Evolutionary conservation across 805 yeast genomes (phyloP), one percentile per base, ranked within the genome.

Genomic region (Wickerhamiella musiphila): DNA sequence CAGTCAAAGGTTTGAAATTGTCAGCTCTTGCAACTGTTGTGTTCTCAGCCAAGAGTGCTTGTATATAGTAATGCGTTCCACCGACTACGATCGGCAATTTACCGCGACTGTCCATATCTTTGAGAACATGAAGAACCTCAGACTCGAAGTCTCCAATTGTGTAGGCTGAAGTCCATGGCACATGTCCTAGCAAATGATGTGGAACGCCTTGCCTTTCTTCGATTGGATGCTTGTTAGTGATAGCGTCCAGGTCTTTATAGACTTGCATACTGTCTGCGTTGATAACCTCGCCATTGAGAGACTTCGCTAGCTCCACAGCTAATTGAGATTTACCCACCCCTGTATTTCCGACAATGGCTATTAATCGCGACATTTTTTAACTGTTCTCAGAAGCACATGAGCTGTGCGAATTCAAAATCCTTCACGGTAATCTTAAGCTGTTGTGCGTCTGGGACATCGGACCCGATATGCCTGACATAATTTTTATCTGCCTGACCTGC

Each of bases 181-280:
- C 68, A 52, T 82, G 92, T 43, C 90, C 73, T 70, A 90, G 73
- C 1, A 90, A 73, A 58, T 84, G 94, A 48, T 90, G 98, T 0
- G 70, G 65, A 0, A 90, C 48, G 0, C 82, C 86, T 5, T 63
- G 59, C 23, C 94, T 60, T 42, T 86, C 94, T 0, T 57, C 59
- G 1, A 76, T 37, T 0, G 98, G 96, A 45, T 90, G 96, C 47
- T 90, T 90, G 47, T 90, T 90, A 11, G 98, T 79, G 38, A 90
- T 81, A 8, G 70, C 68, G 10, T 77, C 81, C 1, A 71, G 56
- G 0, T 69, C 73, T 24, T 60, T 56, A 53, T 90, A 90, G 62
- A 90, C 78, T 54, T 90, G 98, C 95, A 90, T 84, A 1, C 96
- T 82, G 51, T 90, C 98, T 0, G 93, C 94, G 53, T 90, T 90